Evolutionary conservation across 805 yeast genomes (phyloP).

Genomic region (Myxozyma nipponensis): DNA sequence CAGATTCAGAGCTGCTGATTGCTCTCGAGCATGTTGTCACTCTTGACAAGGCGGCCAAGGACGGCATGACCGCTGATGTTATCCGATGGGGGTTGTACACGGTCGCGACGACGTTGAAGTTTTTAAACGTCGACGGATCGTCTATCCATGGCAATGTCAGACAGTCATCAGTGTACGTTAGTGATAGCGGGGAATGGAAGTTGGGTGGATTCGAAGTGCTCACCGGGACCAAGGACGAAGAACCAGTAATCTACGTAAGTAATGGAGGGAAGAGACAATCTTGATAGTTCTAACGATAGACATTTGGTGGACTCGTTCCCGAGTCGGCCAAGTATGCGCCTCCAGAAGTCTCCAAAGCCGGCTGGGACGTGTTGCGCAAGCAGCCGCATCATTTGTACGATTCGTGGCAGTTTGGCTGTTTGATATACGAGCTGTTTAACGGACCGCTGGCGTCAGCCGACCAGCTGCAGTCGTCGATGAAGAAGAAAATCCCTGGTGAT

Average conservation of each 20-base stretch:
- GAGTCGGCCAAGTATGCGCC: slow-evolving; percentile 43
- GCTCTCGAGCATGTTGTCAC: slow-evolving; percentile 68
- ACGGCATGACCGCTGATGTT: slow-evolving; percentile 35
- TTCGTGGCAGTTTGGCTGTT: slow-evolving; percentile 58
- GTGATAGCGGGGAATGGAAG: slow-evolving; percentile 74
- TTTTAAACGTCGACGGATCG: slow-evolving; percentile 52
- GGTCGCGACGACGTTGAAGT: slow-evolving; percentile 51
- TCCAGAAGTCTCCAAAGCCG: slow-evolving; percentile 49
- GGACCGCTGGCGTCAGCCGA: slow-evolving; percentile 25
- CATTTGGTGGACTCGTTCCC: slow-evolving; percentile 38
- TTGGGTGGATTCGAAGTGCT: slow-evolving; percentile 75
- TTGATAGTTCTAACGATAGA: slow-evolving; percentile 30
- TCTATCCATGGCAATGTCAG: slow-evolving; percentile 64
- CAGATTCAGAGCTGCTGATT: slow-evolving; percentile 44
- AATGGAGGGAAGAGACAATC: not conserved
- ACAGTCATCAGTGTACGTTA: slow-evolving; percentile 57
- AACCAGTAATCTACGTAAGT: slow-evolving; percentile 31
- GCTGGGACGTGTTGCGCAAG: slow-evolving; percentile 39
- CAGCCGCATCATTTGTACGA: slow-evolving; percentile 44
- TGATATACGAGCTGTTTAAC: slow-evolving; percentile 49
- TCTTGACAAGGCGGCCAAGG: slow-evolving; percentile 41
- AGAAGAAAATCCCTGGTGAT: slow-evolving; percentile 39
- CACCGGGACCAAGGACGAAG: slow-evolving; percentile 49
- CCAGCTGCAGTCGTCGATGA: slow-evolving; percentile 25
- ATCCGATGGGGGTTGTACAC: slow-evolving; percentile 53